These are phyloP conservation scores for Globisporangium megalacanthum DNA, from an alignment of 352 stramenopile species.

Conservation along the genomic window DNA sequence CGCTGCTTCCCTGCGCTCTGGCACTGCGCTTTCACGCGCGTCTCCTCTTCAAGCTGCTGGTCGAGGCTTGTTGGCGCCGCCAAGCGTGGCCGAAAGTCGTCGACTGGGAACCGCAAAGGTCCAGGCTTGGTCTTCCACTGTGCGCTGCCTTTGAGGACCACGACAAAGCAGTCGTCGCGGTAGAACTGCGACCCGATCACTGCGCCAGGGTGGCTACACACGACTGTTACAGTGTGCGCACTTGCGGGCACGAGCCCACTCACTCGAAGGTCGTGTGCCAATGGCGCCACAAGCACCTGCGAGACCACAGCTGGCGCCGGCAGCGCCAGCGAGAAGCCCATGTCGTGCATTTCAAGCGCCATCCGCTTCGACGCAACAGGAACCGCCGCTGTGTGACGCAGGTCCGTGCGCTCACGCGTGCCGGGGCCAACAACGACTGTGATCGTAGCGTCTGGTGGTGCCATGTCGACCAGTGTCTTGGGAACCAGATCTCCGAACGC, in stretches of 20 bases:
- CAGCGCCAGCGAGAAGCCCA: slow-evolving; percentile 19
- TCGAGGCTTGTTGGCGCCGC: slow-evolving; percentile 6
- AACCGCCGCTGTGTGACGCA: not conserved
- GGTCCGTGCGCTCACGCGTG: not conserved
- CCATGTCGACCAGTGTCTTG: slow-evolving; percentile 18
- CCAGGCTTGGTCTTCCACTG: slow-evolving; percentile 22
- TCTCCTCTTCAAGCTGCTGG: slow-evolving; percentile 1
- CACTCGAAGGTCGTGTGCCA: slow-evolving; percentile 26
- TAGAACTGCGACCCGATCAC: slow-evolving; percentile 41
- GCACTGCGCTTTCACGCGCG: slow-evolving; percentile 15
- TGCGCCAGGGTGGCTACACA: slow-evolving; percentile 6
- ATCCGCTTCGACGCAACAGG: not conserved
- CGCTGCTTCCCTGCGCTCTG: not conserved
- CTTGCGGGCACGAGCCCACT: slow-evolving; percentile 8
- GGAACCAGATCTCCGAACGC: slow-evolving; percentile 24
- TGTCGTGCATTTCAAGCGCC: slow-evolving; percentile 3
- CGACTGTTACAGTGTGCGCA: slow-evolving; percentile 12
- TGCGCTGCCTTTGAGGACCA: slow-evolving; percentile 29
- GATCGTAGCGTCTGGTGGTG: slow-evolving; percentile 8
- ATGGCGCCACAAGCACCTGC: slow-evolving; percentile 16
- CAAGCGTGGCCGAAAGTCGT: slow-evolving; percentile 20
- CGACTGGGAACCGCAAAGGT: slow-evolving; percentile 18
- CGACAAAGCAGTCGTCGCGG: slow-evolving; percentile 27
- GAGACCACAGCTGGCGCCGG: slow-evolving; percentile 14
- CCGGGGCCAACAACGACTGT: slow-evolving; percentile 1